Evolutionary conservation across 2,329 filamentous ascomycete species (phyloP), one percentile per base, ranked within the genome.

Genomic region (Pestalotiopsis sp.): DNA sequence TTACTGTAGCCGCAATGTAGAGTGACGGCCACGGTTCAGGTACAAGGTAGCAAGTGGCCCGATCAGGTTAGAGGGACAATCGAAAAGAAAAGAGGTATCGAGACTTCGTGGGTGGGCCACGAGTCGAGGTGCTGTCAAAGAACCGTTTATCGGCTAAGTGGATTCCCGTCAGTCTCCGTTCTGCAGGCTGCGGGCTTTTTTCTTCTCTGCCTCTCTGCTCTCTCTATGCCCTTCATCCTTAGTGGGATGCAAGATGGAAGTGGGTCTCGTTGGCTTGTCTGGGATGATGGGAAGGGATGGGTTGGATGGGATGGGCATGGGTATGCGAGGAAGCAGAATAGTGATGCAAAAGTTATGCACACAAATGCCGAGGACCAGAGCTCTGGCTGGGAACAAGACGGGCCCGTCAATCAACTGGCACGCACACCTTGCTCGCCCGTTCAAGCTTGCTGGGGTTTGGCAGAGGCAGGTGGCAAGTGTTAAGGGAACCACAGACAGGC

Each of bases 131-230:
- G 68, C 68, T 66, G 68, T 68, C 66, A 68, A 52, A 69, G 68
- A 66, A 69, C 68, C 68, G 68, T 69, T 69, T 67, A 69, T 68
- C 65, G 65, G 64, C 60, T 36, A 64, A 65, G 65, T 69, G 65
- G 68, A 60, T 65, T 25, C 38, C 31, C 41, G 62, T 58, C 45
- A 52, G 45, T 52, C 31, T 66, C 64, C 52, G 64, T 52, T 52
- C 52, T 66, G 64, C 64, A 38, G 20, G 20, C 31, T 60, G 41
- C 59, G 59, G 59, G 27, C 59, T 62, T 62, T 62, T 62, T 60
- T 36, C 31, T 60, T 31, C 17, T 59, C 27, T 27, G 9, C 36
- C 57, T 59, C 31, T 66, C 45, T 23, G 3, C 17, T 52, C 17
- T 20, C 12, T 49, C 31, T 36, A 6, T 36, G 31, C 31, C 6